Conservation (phyloP, 1,284 basidiomycete genomes). For the Malassezia yamatoensis region DNA sequence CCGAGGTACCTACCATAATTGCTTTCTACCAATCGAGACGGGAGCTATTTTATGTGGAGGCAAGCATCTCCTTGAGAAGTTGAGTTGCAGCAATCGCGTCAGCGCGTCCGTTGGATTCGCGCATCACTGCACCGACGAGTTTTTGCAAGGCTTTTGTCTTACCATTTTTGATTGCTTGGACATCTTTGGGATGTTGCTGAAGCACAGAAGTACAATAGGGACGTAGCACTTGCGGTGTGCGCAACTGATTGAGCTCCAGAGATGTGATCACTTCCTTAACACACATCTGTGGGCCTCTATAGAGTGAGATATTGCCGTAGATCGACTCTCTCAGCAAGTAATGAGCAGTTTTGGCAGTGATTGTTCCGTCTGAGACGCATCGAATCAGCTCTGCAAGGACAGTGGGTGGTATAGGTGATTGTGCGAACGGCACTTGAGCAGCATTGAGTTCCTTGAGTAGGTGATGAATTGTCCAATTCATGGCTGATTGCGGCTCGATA, state of each 20-base stretch:
- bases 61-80: conserved; percentile 4
- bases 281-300: neutral
- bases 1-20: conserved; percentile 33
- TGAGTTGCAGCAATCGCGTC: conserved; percentile 51
- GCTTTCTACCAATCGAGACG: conserved; percentile 2
- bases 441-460: conserved; percentile 33
- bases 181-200: conserved; percentile 61
- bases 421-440: conserved; percentile 23
- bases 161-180: conserved; percentile 61
- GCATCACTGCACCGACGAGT: conserved; percentile 83
- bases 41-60: neutral
- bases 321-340: conserved; percentile 34
- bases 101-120: conserved; percentile 64
- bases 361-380: conserved; percentile 58
- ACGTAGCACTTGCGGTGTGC: conserved; percentile 18
- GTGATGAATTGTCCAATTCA: conserved; percentile 61
- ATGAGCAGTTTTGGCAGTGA: conserved; percentile 55
- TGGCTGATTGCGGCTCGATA: conserved; percentile 51
- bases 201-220: conserved; percentile 60
- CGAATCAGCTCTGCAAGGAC: conserved; percentile 70
- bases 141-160: conserved; percentile 74
- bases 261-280: conserved; percentile 8
- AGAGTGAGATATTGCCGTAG: neutral
- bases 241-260: conserved; percentile 9
- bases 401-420: conserved; percentile 40